phyloP scores from a whole-genome alignment of 192 early-diverging fungal species.

The Radiomyces spectabilis region DNA sequence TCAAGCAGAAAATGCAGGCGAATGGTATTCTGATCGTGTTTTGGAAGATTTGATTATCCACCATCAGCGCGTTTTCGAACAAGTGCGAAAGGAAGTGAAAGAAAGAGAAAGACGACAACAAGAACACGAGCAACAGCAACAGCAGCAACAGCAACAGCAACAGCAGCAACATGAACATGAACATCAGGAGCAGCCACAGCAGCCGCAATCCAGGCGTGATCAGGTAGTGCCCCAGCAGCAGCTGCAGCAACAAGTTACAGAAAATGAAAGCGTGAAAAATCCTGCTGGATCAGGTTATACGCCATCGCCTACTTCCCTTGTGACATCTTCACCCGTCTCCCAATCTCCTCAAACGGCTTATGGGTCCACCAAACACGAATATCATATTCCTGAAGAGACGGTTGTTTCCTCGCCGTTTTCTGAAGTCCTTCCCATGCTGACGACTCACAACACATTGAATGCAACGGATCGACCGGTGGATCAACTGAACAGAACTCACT shows the following conservation, averaged over 20 bases:
- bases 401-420: background rate
- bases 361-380: too few species aligned
- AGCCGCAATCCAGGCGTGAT: background rate
- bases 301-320: background rate
- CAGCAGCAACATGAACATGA: background rate
- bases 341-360: background rate
- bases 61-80: constrained; percentile 15
- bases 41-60: constrained; percentile 29
- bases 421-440: background rate
- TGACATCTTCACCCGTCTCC: background rate
- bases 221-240: background rate
- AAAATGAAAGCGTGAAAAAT: too few species aligned
- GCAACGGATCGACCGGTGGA: background rate
- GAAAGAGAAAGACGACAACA: background rate
- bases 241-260: background rate
- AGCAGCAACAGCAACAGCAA: background rate
- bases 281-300: too few species aligned
- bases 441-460: background rate
- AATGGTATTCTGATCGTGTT: constrained; percentile 26
- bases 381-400: too few species aligned
- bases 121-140: background rate
- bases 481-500: background rate
- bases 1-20: constrained; percentile 29
- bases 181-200: background rate
- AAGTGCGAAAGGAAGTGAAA: background rate